Base-by-base conservation (phyloP, 805 yeast species). In the Starmerella lactis-condensi region DNA sequence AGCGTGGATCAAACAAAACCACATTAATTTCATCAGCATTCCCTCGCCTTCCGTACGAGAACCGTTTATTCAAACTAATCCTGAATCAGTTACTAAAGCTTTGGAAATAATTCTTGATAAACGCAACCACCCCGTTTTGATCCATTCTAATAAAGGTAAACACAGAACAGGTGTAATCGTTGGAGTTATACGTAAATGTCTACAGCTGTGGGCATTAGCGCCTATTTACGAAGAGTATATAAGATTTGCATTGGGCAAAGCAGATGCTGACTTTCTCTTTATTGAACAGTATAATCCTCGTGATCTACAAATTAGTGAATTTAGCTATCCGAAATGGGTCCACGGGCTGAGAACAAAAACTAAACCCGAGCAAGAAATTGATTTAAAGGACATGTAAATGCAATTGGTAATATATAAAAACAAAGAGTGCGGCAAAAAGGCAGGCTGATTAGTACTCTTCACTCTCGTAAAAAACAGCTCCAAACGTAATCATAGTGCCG, bases 121-220 rank as follows among this genome's bases (percentile, higher is more conserved):
- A 15, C 68, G 71, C 10, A 82, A 82, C 50, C 79, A 75, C 49
- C 98, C 98, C 1, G 69, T 85, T 9, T 59, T 85, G 34, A 67
- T 85, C 9, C 96, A 89, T 51, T 81, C 94, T 3, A 81, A 89
- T 53, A 85, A 85, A 57, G 98, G 98, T n/a, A 89, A 89, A 52
- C 98, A 85, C 51, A 56, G 98, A 26, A 83, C 81, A 2, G 96
- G 96, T 0, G 83, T 89, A 1, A 60, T 83, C 25, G 91, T 83
- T n/a, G 98, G 94, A 0, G 62, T 81, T 19, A 72, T 85, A 64
- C 58, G 98, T 29, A 81, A 79, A 48, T 51, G 75, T 31, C 56
- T 82, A 28, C 94, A 82, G 53, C 91, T 91, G 2, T 85, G 98
- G 98, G 71, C 89, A 36, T 62, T 79, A 45, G 73, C 93, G 31